Conservation (phyloP, 495 filamentous ascomycete species). For the Aspergillus diversus region DNA sequence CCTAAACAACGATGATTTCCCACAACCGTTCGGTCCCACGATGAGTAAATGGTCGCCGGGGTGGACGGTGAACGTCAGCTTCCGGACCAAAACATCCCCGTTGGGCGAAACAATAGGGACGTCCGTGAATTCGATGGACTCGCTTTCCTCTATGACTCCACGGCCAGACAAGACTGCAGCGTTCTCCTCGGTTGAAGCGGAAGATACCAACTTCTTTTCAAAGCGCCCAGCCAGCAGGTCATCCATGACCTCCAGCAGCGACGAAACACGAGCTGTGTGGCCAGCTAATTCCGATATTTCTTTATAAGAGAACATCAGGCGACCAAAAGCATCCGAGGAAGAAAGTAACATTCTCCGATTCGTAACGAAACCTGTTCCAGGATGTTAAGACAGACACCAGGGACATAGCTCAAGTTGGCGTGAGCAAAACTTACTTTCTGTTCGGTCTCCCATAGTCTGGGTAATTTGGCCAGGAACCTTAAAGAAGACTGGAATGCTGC, state of each 20-base stretch:
- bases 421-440: slow-evolving; percentile 66
- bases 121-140: slow-evolving; percentile 82
- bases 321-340: slow-evolving; percentile 93
- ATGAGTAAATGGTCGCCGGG: slow-evolving; percentile 91
- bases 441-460: slow-evolving; percentile 83
- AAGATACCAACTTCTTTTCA: slow-evolving; percentile 93
- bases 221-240: slow-evolving; percentile 87
- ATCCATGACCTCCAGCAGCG: slow-evolving; percentile 89
- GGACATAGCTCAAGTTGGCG: not conserved
- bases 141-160: slow-evolving; percentile 74
- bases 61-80: slow-evolving; percentile 82
- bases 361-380: slow-evolving; percentile 73
- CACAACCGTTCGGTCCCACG: slow-evolving; percentile 95
- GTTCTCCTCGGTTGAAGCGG: slow-evolving; percentile 76
- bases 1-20: slow-evolving; percentile 92
- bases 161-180: slow-evolving; percentile 77
- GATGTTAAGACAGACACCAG: not conserved
- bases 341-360: slow-evolving; percentile 89
- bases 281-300: slow-evolving; percentile 96
- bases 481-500: slow-evolving; percentile 95
- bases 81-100: slow-evolving; percentile 84
- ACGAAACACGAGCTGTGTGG: slow-evolving; percentile 87
- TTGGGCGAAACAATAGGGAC: slow-evolving; percentile 98
- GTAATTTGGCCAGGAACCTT: slow-evolving; percentile 77
- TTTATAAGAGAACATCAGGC: slow-evolving; percentile 98